Evolutionary conservation across 2,329 filamentous ascomycete species (phyloP).

Genomic region (Trichoderma oligosporum): DNA sequence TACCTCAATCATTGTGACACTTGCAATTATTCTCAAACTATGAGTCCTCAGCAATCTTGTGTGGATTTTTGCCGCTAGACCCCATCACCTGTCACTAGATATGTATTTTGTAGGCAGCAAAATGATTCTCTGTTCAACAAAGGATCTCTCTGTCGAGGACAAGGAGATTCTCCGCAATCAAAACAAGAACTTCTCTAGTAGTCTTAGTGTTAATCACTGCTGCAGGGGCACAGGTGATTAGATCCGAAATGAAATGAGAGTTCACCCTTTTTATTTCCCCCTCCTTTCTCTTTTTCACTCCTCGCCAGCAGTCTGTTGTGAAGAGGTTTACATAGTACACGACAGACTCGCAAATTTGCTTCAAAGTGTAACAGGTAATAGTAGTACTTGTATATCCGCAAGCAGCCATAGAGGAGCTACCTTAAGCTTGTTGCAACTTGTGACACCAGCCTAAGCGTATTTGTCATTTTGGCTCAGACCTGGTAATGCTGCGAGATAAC

Average conservation of each 20-base stretch:
- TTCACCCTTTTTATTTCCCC: neutral
- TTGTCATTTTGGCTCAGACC: neutral
- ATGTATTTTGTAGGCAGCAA: no score
- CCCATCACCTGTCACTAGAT: no score
- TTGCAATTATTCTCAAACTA: no score
- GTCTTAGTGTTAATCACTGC: neutral
- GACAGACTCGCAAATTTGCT: neutral
- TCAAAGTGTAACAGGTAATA: no score
- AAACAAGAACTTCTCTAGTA: neutral
- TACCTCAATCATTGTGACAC: no score
- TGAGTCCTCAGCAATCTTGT: no score
- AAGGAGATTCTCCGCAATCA: neutral
- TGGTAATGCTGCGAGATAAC: neutral
- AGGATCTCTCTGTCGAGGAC: neutral
- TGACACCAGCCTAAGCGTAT: conserved; percentile 10
- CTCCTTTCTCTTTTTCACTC: neutral
- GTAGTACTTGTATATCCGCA: conserved; percentile 4
- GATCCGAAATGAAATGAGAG: conserved; percentile 13
- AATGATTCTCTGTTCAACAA: no score
- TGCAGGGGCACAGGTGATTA: neutral
- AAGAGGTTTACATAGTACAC: no score
- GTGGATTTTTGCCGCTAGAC: no score
- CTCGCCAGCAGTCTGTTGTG: no score
- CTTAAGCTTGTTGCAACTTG: neutral
- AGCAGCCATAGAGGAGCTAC: neutral